Evolutionary conservation across 1,284 basidiomycete species (phyloP).

Genomic region (Boletus smithii): DNA sequence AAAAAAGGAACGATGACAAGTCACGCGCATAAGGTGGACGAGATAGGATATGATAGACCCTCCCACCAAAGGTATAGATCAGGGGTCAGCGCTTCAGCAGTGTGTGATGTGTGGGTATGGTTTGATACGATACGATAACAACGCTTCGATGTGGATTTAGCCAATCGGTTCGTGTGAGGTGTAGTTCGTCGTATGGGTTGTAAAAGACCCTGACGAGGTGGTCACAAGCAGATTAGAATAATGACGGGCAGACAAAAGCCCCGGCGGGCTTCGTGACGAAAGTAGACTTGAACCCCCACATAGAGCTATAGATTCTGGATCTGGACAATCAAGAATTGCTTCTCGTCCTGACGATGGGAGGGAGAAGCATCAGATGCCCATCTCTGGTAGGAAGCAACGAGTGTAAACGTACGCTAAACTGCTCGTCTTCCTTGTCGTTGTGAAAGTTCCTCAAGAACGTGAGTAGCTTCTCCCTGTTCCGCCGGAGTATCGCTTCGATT

Average conservation of each 20-base stretch:
- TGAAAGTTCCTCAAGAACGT: conserved; percentile 91
- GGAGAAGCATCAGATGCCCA: conserved; percentile 4
- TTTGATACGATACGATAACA: conserved; percentile 14
- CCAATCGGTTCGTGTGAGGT: conserved; percentile 1
- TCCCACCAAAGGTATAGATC: conserved; percentile 7
- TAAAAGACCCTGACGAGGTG: conserved; percentile 1
- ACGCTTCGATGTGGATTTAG: conserved; percentile 1
- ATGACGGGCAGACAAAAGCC: too few relatives aligned
- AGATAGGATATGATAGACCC: neutral
- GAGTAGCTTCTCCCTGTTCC: conserved; percentile 94
- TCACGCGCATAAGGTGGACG: too few relatives aligned
- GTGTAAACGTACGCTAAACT: conserved; percentile 69
- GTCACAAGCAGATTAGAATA: conserved; percentile 13
- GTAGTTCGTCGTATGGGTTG: conserved; percentile 4
- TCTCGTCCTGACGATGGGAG: conserved; percentile 74
- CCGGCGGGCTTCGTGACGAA: neutral
- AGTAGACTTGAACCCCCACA: neutral
- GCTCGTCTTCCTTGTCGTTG: conserved; percentile 98
- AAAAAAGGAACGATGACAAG: too few relatives aligned
- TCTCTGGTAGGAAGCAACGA: neutral
- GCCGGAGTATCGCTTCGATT: conserved; percentile 85
- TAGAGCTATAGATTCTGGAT: conserved; percentile 66
- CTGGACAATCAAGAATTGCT: conserved; percentile 92
- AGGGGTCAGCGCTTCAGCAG: conserved; percentile 9
- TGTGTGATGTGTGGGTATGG: conserved; percentile 11